Conservation (phyloP, 306 rosid species). For the Delonix regia region DNA sequence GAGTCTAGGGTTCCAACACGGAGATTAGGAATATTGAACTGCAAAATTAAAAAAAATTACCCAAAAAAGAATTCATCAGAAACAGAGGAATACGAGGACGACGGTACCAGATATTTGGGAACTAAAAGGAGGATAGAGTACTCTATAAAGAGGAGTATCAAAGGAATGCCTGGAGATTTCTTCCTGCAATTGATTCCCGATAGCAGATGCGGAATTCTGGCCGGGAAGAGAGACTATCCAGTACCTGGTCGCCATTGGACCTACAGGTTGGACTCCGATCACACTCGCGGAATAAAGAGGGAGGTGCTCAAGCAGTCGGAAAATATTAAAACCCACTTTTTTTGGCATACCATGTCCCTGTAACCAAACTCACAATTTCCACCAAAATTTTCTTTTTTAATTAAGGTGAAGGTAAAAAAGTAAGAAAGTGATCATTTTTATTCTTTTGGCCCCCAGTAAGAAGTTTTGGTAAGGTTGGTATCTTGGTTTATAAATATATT, state of each 20-base stretch:
- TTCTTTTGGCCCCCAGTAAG: too few species aligned
- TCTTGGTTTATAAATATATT: too few species aligned
- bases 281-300: background rate
- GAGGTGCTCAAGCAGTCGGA: too few species aligned
- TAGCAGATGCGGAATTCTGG: constrained; percentile 61
- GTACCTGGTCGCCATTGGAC: constrained; percentile 78
- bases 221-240: constrained; percentile 89
- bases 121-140: constrained; percentile 19
- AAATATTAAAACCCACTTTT: too few species aligned
- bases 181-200: constrained; percentile 79
- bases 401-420: too few species aligned
- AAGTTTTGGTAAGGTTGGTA: too few species aligned
- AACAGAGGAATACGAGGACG: background rate
- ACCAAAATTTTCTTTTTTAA: too few species aligned
- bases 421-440: too few species aligned
- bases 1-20: constrained; percentile 96
- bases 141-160: constrained; percentile 92
- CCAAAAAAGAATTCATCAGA: background rate
- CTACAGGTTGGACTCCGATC: background rate
- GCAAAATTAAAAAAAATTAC: background rate
- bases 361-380: too few species aligned
- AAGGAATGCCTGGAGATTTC: constrained; percentile 90
- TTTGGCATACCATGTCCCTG: too few species aligned
- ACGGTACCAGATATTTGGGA: constrained; percentile 34
- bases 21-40: constrained; percentile 86